A percentile compares a stretch with the other conserved stretches of the same genome.
Evolutionary conservation across 1,284 basidiomycete species (phyloP).

Genomic region (Moesziomyces aphidis): DNA sequence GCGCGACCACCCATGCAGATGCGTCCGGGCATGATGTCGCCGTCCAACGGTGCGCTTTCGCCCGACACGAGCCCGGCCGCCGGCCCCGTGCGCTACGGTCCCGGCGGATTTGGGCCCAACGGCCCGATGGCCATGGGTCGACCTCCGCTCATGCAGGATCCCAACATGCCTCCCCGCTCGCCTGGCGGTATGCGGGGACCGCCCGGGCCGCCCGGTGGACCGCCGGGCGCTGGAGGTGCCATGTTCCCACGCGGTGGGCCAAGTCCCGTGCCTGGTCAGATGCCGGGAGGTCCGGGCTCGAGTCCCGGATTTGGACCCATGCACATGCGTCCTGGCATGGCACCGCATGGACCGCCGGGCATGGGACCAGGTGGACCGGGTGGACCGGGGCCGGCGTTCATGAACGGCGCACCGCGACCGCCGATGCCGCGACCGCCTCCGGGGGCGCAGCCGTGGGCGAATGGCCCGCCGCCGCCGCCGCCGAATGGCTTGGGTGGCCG

Average conservation of each 20-base stretch:
- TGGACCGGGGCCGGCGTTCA: constrained; percentile 36
- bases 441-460: constrained; percentile 10
- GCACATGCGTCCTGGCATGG: constrained; percentile 30
- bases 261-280: constrained; percentile 37
- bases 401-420: constrained; percentile 32
- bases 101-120: constrained; percentile 20
- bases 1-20: constrained; percentile 21
- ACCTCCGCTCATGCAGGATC: constrained; percentile 46
- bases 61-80: constrained; percentile 45
- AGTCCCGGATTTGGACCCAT: constrained; percentile 36
- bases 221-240: constrained; percentile 22
- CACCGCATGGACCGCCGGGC: constrained; percentile 8
- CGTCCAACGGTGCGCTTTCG: constrained; percentile 28
- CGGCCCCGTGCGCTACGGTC: constrained; percentile 31
- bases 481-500: constrained; percentile 24
- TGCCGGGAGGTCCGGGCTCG: constrained; percentile 20
- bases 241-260: constrained; percentile 41
- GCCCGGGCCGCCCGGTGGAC: constrained; percentile 8
- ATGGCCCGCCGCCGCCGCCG: constrained; percentile 18
- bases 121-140: constrained; percentile 31
- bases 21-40: constrained; percentile 45
- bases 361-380: constrained; percentile 29
- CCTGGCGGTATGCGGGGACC: constrained; percentile 16
- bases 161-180: constrained; percentile 43
- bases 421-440: constrained; percentile 35